phyloP scores from a whole-genome alignment of 306 rosid species.

The Pterocarpus santalinus region DNA sequence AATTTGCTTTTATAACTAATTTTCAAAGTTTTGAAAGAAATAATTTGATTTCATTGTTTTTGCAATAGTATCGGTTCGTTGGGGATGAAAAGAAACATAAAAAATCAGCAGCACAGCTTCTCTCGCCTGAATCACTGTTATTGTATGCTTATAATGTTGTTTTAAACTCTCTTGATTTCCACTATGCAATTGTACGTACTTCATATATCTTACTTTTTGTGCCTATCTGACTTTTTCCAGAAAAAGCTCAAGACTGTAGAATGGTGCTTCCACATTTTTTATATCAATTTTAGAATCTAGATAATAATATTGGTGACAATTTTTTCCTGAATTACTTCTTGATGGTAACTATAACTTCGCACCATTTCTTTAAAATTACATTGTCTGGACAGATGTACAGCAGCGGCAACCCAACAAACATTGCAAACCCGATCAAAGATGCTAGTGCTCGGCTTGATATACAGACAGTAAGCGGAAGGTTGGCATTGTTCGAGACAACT shows the following conservation, averaged over 20 bases:
- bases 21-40: neutral
- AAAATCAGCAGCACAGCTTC: slow-evolving; percentile 13
- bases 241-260: too few species aligned
- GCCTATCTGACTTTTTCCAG: too few species aligned
- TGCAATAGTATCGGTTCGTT: neutral
- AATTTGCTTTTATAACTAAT: slow-evolving; percentile 1
- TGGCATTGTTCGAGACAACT: slow-evolving; percentile 88
- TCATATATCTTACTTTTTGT: too few species aligned
- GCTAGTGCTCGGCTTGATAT: slow-evolving; percentile 83
- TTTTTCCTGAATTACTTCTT: slow-evolving; percentile 9
- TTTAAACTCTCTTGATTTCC: too few species aligned
- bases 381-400: slow-evolving; percentile 82
- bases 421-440: slow-evolving; percentile 93
- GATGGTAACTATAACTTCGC: slow-evolving; percentile 9
- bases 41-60: neutral
- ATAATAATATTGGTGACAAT: neutral
- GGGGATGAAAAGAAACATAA: neutral
- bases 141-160: neutral
- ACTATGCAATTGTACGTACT: too few species aligned
- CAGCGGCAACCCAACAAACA: slow-evolving; percentile 98
- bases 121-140: neutral
- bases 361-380: slow-evolving; percentile 33
- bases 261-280: too few species aligned
- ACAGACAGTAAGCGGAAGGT: slow-evolving; percentile 75
- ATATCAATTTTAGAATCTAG: neutral